Evolutionary conservation across 345 rosid species (phyloP).

Genomic region (Populus euphratica): DNA sequence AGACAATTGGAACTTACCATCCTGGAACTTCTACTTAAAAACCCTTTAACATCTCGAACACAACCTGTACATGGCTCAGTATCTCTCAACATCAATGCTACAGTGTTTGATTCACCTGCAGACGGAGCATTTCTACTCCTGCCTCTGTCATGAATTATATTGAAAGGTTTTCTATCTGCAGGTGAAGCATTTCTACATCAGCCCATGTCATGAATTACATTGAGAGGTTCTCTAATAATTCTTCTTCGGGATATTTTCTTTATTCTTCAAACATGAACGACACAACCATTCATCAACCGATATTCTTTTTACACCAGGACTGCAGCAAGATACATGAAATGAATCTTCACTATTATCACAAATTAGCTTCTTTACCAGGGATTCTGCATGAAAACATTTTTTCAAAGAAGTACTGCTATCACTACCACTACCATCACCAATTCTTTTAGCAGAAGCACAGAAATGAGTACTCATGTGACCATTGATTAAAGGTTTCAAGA

Average conservation of each 20-base stretch:
- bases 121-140: slow-evolving; percentile 33
- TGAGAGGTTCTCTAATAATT: slow-evolving; percentile 28
- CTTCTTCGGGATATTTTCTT: slow-evolving; percentile 34
- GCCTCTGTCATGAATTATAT: slow-evolving; percentile 26
- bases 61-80: slow-evolving; percentile 42
- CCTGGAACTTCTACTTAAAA: slow-evolving; percentile 85
- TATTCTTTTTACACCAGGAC: slow-evolving; percentile 44
- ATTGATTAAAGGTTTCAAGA: background rate
- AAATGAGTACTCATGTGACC: too few species aligned
- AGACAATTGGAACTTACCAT: slow-evolving; percentile 60
- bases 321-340: slow-evolving; percentile 72
- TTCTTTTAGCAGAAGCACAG: slow-evolving; percentile 22
- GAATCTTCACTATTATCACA: slow-evolving; percentile 85
- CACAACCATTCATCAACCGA: slow-evolving; percentile 80
- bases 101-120: slow-evolving; percentile 31
- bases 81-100: slow-evolving; percentile 53
- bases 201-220: slow-evolving; percentile 27
- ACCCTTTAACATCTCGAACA: slow-evolving; percentile 70
- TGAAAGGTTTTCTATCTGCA: slow-evolving; percentile 33
- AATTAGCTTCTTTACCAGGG: slow-evolving; percentile 52
- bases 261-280: slow-evolving; percentile 60
- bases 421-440: slow-evolving; percentile 22
- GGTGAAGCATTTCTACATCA: slow-evolving; percentile 33
- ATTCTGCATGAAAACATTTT: slow-evolving; percentile 51
- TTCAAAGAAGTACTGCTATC: slow-evolving; percentile 37